These are phyloP conservation scores for Suillus lakei DNA, from an alignment of 768 basidiomycete genomes.

Conservation along the genomic window DNA sequence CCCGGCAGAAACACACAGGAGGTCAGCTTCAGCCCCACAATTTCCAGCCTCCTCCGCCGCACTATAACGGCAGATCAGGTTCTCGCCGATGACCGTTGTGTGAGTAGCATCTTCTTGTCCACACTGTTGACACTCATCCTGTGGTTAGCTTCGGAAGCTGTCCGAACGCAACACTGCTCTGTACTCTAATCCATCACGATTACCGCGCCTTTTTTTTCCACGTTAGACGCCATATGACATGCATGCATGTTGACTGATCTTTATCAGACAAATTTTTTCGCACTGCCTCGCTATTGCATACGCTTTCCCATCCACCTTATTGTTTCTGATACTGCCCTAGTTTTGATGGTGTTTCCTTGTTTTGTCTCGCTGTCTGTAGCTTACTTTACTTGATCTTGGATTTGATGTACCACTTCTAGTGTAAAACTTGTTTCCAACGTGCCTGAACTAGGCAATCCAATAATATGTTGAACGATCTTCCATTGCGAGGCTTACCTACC, in stretches of 20 bases:
- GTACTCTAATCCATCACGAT: not conserved
- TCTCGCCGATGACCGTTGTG: not conserved
- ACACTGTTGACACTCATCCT: not conserved
- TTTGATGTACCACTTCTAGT: not conserved
- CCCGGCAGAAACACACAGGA: not conserved
- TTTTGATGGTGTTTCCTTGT: not conserved
- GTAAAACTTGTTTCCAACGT: not conserved
- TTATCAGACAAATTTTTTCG: not conserved
- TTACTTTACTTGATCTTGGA: not conserved
- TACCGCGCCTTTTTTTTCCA: not conserved
- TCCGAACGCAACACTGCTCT: not conserved
- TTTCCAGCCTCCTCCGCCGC: not conserved
- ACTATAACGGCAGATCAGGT: constrained; percentile 3
- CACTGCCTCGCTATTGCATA: not conserved
- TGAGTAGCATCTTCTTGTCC: not conserved
- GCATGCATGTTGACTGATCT: not conserved
- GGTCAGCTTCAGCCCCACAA: not conserved
- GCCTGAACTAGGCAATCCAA: not conserved
- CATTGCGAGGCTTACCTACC: not conserved
- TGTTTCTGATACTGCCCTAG: not conserved
- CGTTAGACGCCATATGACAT: not conserved
- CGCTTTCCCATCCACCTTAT: not conserved
- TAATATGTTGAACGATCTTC: not conserved
- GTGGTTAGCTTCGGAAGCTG: not conserved
- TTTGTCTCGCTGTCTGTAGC: not conserved